Evolutionary conservation across 768 basidiomycete genomes (phyloP).

Genomic region (Phylloporus arenicola): DNA sequence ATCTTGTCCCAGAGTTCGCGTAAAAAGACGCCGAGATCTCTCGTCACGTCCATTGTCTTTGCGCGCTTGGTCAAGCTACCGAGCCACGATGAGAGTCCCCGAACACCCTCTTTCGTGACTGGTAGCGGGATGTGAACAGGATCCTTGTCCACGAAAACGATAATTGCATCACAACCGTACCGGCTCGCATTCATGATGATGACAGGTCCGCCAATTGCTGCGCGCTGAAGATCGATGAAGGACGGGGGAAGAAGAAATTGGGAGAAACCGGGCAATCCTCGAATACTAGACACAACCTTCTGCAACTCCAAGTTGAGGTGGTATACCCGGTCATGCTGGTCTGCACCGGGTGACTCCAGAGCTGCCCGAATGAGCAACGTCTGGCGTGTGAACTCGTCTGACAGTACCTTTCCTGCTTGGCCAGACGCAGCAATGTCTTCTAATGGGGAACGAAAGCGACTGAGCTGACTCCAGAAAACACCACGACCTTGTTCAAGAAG

Average conservation of each 20-base stretch:
- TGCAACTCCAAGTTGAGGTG: neutral
- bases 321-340: neutral
- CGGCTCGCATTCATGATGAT: neutral
- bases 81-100: neutral
- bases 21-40: neutral
- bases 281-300: neutral
- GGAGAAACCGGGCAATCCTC: neutral
- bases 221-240: neutral
- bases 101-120: neutral
- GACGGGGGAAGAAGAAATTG: neutral
- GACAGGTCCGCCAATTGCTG: neutral
- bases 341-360: neutral
- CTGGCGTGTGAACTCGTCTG: neutral
- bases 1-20: neutral
- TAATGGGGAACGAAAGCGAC: neutral
- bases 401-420: neutral
- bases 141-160: neutral
- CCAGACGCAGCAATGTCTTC: neutral
- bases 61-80: neutral
- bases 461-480: neutral
- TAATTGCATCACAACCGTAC: neutral
- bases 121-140: neutral
- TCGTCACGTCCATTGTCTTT: neutral
- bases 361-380: neutral
- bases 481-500: neutral